Base-by-base conservation (phyloP, 2,329 filamentous ascomycete genomes). In the Aspergillus sp. region DNA sequence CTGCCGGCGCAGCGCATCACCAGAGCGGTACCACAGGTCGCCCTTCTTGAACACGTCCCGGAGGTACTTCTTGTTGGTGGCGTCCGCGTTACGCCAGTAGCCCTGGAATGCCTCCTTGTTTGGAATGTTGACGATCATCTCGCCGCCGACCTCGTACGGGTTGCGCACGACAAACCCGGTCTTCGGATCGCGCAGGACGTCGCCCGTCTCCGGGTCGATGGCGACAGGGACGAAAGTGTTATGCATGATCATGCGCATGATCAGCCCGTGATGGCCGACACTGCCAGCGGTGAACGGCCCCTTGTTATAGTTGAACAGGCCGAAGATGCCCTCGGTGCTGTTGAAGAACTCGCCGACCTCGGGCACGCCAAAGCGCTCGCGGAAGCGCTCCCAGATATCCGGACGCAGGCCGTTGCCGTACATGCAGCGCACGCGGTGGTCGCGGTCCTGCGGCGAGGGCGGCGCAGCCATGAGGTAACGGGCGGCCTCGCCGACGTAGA, bases 401-500 rank as follows among this genome's bases (percentile, higher is more conserved):
- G 69, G 70, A 0, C 77, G 66, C 4, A 81, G 61, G 0, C 78
- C 78, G 50, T 81, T 81, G 1, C 78, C 78, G 36, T 71, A 72
- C 50, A 76, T 76, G 20, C 74, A 67, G 17, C 74, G 72, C 19
- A 78, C 71, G 14, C 71, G 71, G 53, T 81, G 78, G 2, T 70
- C 64, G 20, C 68, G 68, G 49, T 81, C 78, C 0, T 72, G 64
- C 0, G 75, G 68, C 0, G 74, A 74, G 1, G 75, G 73, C 2
- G 88, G 87, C 1, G 82, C 81, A 0, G 87, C 84, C 11, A 91
- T 78, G 1, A 92, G 78, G 60, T 91, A 92, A 0, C 88, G 81
- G 5, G 88, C 82, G 0, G 87, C 89, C 67, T 92, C 88, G 61
- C 88, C 88, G 2, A 92, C 88, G 64, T 92, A 92, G 16, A 88